A percentile compares a stretch with the other conserved stretches of the same genome.
These are phyloP conservation scores for Candida insectorum DNA, from an alignment of 805 yeast genomes.

Conservation along the genomic window DNA sequence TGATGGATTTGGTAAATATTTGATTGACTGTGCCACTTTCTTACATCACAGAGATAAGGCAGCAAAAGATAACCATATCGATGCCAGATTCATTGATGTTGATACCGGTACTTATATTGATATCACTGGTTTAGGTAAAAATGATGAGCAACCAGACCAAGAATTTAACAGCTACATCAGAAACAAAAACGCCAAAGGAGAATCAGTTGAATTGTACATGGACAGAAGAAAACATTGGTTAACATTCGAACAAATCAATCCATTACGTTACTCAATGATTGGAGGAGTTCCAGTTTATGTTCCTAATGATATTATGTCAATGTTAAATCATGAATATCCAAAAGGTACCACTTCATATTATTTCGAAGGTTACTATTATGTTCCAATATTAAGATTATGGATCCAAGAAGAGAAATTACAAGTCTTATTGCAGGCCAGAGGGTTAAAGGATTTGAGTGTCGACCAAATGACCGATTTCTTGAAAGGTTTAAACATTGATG, in stretches of 20 bases:
- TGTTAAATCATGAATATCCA: conserved; percentile 25
- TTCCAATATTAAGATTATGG: conserved; percentile 23
- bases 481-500: conserved; percentile 16
- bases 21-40: conserved; percentile 29
- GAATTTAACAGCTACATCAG: conserved; percentile 17
- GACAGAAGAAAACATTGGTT: conserved; percentile 33
- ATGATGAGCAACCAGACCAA: conserved; percentile 14
- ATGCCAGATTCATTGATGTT: conserved; percentile 55
- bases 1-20: conserved; percentile 24
- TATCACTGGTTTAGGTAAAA: conserved; percentile 43
- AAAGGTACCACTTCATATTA: conserved; percentile 20
- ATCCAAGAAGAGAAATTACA: conserved; percentile 12
- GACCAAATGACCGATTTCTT: conserved; percentile 12
- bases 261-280: conserved; percentile 49
- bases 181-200: conserved; percentile 13
- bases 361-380: conserved; percentile 21
- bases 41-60: conserved; percentile 25
- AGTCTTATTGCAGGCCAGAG: conserved; percentile 8
- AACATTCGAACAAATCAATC: conserved; percentile 40
- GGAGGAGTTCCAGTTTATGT: conserved; percentile 47
- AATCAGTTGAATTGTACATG: conserved; percentile 22
- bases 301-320: conserved; percentile 24
- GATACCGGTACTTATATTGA: conserved; percentile 59
- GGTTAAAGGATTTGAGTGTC: conserved; percentile 8
- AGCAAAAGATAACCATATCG: conserved; percentile 23